Percentiles rank a stretch among this genome's conserved stretches.
Conservation (phyloP, 1,139 yeast genomes). For the Sugiyamaella castrensis region DNA sequence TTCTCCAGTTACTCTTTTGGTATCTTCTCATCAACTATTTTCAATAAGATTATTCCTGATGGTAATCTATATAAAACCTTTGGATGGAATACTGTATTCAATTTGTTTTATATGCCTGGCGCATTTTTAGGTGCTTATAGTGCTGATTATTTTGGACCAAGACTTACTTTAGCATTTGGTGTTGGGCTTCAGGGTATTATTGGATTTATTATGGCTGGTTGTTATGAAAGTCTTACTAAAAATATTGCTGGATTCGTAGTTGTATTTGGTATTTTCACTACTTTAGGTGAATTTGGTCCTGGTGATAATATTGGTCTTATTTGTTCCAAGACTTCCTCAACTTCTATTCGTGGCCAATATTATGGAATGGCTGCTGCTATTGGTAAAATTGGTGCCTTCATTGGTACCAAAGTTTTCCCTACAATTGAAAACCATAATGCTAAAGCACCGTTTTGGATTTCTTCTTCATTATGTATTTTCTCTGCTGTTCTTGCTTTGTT, state of each 20-base stretch:
- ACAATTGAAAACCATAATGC: constrained; percentile 52
- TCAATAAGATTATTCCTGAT: constrained; percentile 53
- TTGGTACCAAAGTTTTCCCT: constrained; percentile 87
- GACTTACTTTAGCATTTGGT: constrained; percentile 70
- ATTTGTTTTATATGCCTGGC: constrained; percentile 87
- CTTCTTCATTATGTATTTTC: constrained; percentile 71
- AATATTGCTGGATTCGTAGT: constrained; percentile 78
- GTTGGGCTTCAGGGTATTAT: constrained; percentile 68
- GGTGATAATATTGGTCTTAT: constrained; percentile 89
- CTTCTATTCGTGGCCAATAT: constrained; percentile 86
- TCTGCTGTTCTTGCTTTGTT: constrained; percentile 68
- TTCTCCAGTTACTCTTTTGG: constrained; percentile 87
- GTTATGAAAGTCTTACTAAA: constrained; percentile 51
- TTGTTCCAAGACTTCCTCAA: constrained; percentile 82
- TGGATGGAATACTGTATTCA: constrained; percentile 92
- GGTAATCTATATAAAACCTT: constrained; percentile 67
- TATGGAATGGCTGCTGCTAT: constrained; percentile 89
- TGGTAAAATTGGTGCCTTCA: constrained; percentile 91
- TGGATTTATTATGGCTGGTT: constrained; percentile 85
- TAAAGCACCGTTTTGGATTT: constrained; percentile 80
- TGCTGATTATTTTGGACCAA: constrained; percentile 87
- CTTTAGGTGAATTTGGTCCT: constrained; percentile 92
- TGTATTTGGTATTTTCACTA: constrained; percentile 78
- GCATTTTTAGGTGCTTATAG: constrained; percentile 76
- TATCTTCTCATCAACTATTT: constrained; percentile 69